Base-by-base conservation (phyloP, 495 filamentous ascomycete species). In the Aspergillus campestris region DNA sequence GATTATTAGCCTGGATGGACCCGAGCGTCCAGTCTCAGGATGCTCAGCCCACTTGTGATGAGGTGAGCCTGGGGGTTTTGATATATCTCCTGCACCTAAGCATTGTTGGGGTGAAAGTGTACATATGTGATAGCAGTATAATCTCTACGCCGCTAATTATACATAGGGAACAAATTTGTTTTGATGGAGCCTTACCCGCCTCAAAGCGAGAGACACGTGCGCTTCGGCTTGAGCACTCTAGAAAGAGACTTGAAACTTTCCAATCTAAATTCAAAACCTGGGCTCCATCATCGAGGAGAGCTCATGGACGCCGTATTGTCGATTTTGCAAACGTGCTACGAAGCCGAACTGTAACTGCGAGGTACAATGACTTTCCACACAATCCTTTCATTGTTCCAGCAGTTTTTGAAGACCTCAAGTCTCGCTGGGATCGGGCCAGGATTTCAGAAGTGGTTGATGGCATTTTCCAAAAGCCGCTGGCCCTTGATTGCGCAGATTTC, bases 131-230 rank as follows among this genome's bases (percentile, higher is more conserved):
- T 8, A 40, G 18, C 29, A 24, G 36, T 9, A 15, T 6, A 42
- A 35, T 27, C 10, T 40, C 27, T 5, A 12, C 10, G 38, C n/a
- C 34, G 4, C 41, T 49, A 13, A 52, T 45, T n/a, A 44, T 14
- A 43, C 7, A 30, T 38, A 74, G 68, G 54, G 50, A 65, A 40
- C 46, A 58, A 29, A 86, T 94, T 42, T 89, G 78, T 58, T 91
- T 94, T 45, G 87, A 94, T 57, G 85, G 87, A 18, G 81, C 75
- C 35, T 67, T 94, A 8, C 87, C 87, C 7, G 37, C 63, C 6
- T 51, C 59, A 11, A 88, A 88, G 49, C 67, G 68, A 18, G 49
- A 61, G 0, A 76, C 68, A 7, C 72, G 84, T n/a, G 44, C 72
- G 14, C 33, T 52, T 7, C 71, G 84, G 12, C 65, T 85, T n/a